These are phyloP conservation scores for Corrigiola litoralis DNA, from an alignment of 179 eudicot species.

Conservation along the genomic window DNA sequence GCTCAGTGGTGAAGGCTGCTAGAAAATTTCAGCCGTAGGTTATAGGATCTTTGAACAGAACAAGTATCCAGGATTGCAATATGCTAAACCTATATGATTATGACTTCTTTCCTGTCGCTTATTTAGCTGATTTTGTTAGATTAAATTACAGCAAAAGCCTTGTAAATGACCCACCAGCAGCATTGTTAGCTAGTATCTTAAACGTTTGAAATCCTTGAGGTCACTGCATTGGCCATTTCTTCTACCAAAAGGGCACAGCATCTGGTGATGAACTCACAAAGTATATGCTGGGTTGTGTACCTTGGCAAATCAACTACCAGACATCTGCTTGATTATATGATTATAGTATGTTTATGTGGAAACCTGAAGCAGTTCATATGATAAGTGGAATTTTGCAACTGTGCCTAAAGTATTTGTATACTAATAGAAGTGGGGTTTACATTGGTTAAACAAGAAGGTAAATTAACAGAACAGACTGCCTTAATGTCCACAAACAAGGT, in stretches of 20 bases:
- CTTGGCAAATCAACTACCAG: too few species aligned
- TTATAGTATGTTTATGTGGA: neutral
- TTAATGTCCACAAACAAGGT: neutral
- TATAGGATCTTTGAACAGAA: neutral
- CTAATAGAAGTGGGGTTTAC: slow-evolving; percentile 8
- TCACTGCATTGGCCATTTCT: neutral
- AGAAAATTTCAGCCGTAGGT: neutral
- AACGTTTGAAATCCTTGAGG: neutral
- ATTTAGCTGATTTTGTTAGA: too few species aligned
- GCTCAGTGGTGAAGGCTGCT: neutral
- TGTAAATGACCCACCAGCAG: neutral
- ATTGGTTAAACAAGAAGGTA: neutral
- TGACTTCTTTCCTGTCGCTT: too few species aligned
- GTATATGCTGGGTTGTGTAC: too few species aligned
- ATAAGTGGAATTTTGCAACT: slow-evolving; percentile 8
- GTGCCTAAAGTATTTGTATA: neutral
- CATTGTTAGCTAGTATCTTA: too few species aligned
- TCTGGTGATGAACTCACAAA: neutral
- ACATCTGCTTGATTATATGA: neutral
- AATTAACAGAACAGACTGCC: neutral
- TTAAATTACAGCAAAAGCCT: too few species aligned
- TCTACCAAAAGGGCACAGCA: neutral
- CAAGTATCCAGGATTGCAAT: too few species aligned
- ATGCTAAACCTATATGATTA: too few species aligned
- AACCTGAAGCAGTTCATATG: neutral